Conservation (phyloP, 2,329 filamentous ascomycete species). For the Neofusicoccum sp. region DNA sequence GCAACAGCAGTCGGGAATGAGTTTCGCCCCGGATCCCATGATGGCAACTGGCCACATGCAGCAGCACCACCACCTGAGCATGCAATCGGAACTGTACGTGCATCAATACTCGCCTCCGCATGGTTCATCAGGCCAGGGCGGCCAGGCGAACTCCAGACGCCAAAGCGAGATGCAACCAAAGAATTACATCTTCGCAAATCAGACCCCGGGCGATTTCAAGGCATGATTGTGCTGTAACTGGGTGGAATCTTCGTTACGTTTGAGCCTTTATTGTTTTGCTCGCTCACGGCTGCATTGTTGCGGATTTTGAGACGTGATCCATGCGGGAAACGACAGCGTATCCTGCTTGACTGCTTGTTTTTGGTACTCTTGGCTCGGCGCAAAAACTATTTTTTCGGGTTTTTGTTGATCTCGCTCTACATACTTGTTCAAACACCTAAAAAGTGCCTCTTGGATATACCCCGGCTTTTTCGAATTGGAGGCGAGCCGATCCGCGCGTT, state of each 20-base stretch:
- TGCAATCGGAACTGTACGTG: conserved; percentile 41
- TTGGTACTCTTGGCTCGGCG: conserved; percentile 10
- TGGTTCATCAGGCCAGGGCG: neutral
- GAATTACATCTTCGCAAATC: conserved; percentile 50
- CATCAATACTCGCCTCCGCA: conserved; percentile 48
- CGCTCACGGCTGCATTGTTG: conserved; percentile 4
- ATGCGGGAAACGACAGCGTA: conserved; percentile 6
- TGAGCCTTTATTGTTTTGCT: conserved; percentile 1
- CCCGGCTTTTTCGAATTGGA: conserved; percentile 17
- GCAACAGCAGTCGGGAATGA: conserved; percentile 1
- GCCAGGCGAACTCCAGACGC: conserved; percentile 24
- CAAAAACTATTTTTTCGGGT: conserved; percentile 11
- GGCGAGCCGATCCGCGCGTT: conserved; percentile 18
- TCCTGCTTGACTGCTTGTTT: conserved; percentile 8
- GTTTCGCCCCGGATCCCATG: neutral
- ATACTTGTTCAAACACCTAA: conserved; percentile 16
- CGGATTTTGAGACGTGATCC: neutral
- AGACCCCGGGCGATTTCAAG: conserved; percentile 45
- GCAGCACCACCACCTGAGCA: conserved; percentile 9
- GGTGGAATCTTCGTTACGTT: neutral
- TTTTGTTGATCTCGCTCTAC: conserved; percentile 16
- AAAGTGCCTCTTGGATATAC: conserved; percentile 19
- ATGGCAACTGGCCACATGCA: conserved; percentile 8
- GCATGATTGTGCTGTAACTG: conserved; percentile 6
- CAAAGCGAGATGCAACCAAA: conserved; percentile 37